Percentiles rank a stretch among this genome's conserved stretches.
Conservation (phyloP, 805 yeast species). For the Saccharomycopsis amapae region DNA sequence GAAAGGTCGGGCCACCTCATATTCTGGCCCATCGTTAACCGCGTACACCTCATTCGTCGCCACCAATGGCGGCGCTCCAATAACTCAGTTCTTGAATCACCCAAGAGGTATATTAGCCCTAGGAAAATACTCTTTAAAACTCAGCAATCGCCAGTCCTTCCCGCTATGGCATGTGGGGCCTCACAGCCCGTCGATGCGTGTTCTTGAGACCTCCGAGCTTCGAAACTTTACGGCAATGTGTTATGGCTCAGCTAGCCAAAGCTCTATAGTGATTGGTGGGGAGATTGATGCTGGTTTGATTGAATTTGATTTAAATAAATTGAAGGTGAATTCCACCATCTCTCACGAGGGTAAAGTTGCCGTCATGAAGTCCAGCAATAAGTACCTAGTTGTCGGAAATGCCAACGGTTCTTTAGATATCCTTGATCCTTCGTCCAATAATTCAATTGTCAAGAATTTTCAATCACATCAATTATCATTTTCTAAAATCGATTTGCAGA, state of each 20-base stretch:
- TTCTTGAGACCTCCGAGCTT: conserved; percentile 21
- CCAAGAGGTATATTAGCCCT: conserved; percentile 50
- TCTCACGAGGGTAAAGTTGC: conserved; percentile 40
- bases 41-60: conserved; percentile 60
- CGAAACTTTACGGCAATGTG: conserved; percentile 27
- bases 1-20: conserved; percentile 42
- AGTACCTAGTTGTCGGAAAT: conserved; percentile 52
- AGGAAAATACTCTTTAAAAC: conserved; percentile 42
- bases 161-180: conserved; percentile 26
- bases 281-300: conserved; percentile 25
- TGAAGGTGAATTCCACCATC: conserved; percentile 30
- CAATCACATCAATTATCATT: conserved; percentile 54
- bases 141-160: conserved; percentile 54
- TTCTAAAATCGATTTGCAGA: conserved; percentile 58
- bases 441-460: conserved; percentile 43
- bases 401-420: conserved; percentile 56
- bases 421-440: conserved; percentile 46
- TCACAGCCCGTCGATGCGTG: conserved; percentile 25
- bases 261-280: conserved; percentile 8
- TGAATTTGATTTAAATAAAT: conserved; percentile 37
- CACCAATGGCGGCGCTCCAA: conserved; percentile 32
- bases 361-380: conserved; percentile 42
- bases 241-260: conserved; percentile 5
- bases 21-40: conserved; percentile 22
- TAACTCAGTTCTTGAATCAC: conserved; percentile 46